phyloP scores from a whole-genome alignment of 1,284 basidiomycete species.

The Leccinum pallidistipes region DNA sequence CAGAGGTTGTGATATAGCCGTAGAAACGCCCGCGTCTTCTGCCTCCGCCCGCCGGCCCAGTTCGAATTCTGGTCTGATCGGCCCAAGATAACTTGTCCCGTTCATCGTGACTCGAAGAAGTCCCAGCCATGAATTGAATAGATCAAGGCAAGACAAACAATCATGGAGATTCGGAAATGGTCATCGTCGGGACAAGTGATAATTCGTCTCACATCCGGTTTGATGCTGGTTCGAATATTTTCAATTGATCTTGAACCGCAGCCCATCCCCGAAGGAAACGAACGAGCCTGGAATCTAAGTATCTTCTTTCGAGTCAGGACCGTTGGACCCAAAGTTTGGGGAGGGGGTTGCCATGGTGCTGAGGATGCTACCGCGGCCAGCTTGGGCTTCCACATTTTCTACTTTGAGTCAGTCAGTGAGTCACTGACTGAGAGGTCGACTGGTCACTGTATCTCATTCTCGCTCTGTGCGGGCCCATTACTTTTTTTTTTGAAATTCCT shows the following conservation, averaged over 20 bases:
- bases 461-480: background rate
- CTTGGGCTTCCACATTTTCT: background rate
- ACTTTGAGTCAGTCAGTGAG: background rate
- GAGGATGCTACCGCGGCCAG: background rate
- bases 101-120: background rate
- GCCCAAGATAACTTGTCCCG: background rate
- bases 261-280: background rate
- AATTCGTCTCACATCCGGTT: conserved; percentile 4
- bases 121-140: background rate
- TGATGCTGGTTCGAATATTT: conserved; percentile 5
- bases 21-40: background rate
- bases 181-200: background rate
- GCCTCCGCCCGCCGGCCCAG: background rate
- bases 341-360: conserved; percentile 12
- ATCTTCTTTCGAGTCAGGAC: conserved; percentile 3
- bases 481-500: background rate
- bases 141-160: background rate
- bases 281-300: background rate
- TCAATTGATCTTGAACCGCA: background rate
- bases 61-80: background rate
- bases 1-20: background rate
- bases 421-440: conserved; percentile 11
- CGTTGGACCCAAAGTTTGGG: background rate
- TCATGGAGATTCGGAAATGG: background rate
- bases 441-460: background rate